Percentiles rank a stretch among this genome's conserved stretches.
Evolutionary conservation across 1,139 yeast species (phyloP).

Genomic region (Debaryomyces fabryi): DNA sequence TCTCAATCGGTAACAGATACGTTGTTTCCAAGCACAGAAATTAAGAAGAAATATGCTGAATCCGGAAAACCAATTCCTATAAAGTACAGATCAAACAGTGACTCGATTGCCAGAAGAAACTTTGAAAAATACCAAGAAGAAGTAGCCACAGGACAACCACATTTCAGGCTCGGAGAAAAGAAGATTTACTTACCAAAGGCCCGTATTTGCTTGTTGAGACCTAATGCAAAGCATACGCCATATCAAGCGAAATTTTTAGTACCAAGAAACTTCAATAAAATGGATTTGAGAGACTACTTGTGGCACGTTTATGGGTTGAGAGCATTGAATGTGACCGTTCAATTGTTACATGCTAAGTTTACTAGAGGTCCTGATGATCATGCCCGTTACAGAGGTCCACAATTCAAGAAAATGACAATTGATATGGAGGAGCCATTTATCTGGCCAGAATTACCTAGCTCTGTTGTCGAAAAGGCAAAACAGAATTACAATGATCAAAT

Average conservation of each 20-base stretch:
- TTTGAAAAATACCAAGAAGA: conserved; percentile 52
- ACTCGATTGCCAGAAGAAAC: conserved; percentile 42
- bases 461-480: conserved; percentile 26
- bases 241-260: conserved; percentile 94
- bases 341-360: conserved; percentile 75
- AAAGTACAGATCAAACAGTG: conserved; percentile 38
- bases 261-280: conserved; percentile 86
- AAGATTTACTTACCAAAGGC: conserved; percentile 83
- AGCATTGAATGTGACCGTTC: conserved; percentile 85
- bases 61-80: conserved; percentile 50
- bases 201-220: conserved; percentile 73
- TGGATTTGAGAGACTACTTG: conserved; percentile 88
- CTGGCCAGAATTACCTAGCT: conserved; percentile 74
- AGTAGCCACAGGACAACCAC: conserved; percentile 69
- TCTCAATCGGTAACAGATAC: conserved; percentile 46
- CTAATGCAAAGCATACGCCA: conserved; percentile 93
- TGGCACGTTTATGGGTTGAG: conserved; percentile 86
- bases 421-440: conserved; percentile 92
- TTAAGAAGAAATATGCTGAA: conserved; percentile 36
- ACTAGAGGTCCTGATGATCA: conserved; percentile 60
- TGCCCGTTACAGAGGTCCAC: conserved; percentile 78
- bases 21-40: conserved; percentile 43
- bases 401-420: conserved; percentile 90
- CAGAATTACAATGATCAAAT: conserved; percentile 29
- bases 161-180: conserved; percentile 76